These are phyloP conservation scores for Fonsecaea multimorphosa DNA, from an alignment of 2,329 filamentous ascomycete genomes.

Conservation along the genomic window DNA sequence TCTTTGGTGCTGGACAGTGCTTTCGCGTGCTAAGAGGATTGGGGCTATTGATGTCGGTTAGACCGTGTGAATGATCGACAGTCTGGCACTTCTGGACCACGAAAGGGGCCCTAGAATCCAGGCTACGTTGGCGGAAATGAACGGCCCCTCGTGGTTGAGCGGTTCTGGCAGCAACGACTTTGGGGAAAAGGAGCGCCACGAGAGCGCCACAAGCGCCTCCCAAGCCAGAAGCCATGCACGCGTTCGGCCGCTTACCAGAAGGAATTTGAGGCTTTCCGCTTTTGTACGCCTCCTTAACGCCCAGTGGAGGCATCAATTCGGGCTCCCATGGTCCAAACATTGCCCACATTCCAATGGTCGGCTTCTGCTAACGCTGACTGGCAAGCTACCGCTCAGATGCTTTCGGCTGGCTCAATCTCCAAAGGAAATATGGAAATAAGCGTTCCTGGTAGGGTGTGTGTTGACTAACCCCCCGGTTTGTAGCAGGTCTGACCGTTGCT, in stretches of 20 bases:
- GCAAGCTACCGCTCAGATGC: slow-evolving; percentile 26
- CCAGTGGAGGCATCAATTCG: slow-evolving; percentile 22
- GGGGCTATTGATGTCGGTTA: slow-evolving; percentile 12
- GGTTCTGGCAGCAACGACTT: background rate
- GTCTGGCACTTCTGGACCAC: slow-evolving; percentile 2
- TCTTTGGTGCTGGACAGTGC: background rate
- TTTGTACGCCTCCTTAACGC: slow-evolving; percentile 13
- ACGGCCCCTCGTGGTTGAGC: background rate
- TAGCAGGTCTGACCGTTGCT: background rate
- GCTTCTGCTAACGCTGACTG: slow-evolving; percentile 33
- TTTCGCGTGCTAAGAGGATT: background rate
- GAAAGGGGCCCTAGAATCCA: background rate
- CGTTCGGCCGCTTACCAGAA: slow-evolving; percentile 5
- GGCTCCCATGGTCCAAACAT: slow-evolving; percentile 10
- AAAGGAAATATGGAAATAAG: background rate
- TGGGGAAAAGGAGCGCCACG: slow-evolving; percentile 9
- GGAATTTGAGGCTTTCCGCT: slow-evolving; percentile 20
- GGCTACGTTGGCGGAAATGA: background rate
- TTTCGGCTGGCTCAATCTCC: slow-evolving; percentile 11
- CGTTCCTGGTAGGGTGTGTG: slow-evolving; percentile 6
- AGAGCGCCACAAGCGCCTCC: slow-evolving; percentile 15
- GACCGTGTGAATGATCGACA: background rate
- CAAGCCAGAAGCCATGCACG: background rate
- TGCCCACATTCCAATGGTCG: slow-evolving; percentile 28
- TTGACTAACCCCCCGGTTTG: background rate